Evolutionary conservation across 306 rosid genomes (phyloP).

Genomic region (Mimosa pudica): DNA sequence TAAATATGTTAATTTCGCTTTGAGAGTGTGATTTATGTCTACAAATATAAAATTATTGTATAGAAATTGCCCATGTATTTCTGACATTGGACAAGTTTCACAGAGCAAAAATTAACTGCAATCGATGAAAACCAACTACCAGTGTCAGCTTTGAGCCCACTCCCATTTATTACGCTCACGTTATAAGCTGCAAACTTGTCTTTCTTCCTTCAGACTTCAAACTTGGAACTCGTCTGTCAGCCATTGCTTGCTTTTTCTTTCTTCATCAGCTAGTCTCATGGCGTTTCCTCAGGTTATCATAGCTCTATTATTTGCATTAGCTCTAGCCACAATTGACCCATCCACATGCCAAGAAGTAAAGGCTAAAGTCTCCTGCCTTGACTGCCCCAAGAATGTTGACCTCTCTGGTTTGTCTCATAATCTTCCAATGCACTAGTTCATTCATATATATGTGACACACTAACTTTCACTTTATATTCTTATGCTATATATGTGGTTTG

Average conservation of each 20-base stretch:
- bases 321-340: slow-evolving; percentile 43
- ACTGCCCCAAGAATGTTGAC: slow-evolving; percentile 51
- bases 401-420: slow-evolving; percentile 60
- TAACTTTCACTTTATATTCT: neutral
- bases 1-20: neutral
- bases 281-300: slow-evolving; percentile 43
- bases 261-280: slow-evolving; percentile 41
- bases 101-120: slow-evolving; percentile 14
- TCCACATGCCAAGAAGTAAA: slow-evolving; percentile 51
- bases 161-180: slow-evolving; percentile 37
- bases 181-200: slow-evolving; percentile 33
- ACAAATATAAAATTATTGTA: neutral
- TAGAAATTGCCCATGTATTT: neutral
- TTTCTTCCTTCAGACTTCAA: slow-evolving; percentile 22
- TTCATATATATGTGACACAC: neutral
- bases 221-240: neutral
- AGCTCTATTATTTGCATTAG: slow-evolving; percentile 49
- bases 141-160: slow-evolving; percentile 22
- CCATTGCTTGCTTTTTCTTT: slow-evolving; percentile 8
- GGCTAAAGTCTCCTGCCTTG: slow-evolving; percentile 74
- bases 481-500: neutral
- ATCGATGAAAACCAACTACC: slow-evolving; percentile 39
- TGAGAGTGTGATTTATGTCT: neutral
- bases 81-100: neutral
- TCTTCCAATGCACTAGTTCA: neutral